Evolutionary conservation across 1,284 basidiomycete genomes (phyloP).

Genomic region (Moniliophthora roreri): DNA sequence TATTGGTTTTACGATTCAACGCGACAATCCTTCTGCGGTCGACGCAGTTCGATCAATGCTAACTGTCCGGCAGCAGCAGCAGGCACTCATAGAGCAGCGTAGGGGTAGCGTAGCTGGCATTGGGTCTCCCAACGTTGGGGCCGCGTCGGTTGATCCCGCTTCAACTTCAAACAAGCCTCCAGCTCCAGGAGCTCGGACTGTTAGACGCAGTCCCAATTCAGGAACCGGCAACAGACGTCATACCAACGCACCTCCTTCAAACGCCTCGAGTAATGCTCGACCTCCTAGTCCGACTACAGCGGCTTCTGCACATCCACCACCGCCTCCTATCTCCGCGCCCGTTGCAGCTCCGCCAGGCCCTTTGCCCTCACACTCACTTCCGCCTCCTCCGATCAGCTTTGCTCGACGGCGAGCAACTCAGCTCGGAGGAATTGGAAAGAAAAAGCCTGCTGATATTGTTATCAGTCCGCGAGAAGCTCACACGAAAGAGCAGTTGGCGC

Average conservation of each 20-base stretch:
- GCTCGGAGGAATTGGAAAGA: constrained; percentile 49
- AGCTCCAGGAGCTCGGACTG: constrained; percentile 21
- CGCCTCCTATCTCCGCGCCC: constrained; percentile 11
- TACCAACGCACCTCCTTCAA: constrained; percentile 15
- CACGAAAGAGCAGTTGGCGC: constrained; percentile 53
- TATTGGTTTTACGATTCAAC: constrained; percentile 57
- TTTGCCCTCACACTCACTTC: constrained; percentile 40
- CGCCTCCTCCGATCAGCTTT: constrained; percentile 73
- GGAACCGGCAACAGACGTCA: constrained; percentile 25
- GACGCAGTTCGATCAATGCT: constrained; percentile 66
- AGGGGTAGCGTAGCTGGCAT: constrained; percentile 55
- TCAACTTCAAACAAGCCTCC: constrained; percentile 17
- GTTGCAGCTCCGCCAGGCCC: constrained; percentile 15
- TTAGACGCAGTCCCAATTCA: constrained; percentile 40
- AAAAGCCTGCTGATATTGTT: constrained; percentile 74
- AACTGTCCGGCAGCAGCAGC: constrained; percentile 66
- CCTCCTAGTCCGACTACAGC: constrained; percentile 30
- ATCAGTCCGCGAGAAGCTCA: constrained; percentile 66
- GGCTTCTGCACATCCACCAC: constrained; percentile 13
- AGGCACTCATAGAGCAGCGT: constrained; percentile 67
- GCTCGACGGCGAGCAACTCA: constrained; percentile 66
- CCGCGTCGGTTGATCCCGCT: constrained; percentile 24
- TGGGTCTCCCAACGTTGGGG: constrained; percentile 25
- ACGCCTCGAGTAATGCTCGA: constrained; percentile 20
- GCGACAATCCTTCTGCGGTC: constrained; percentile 56